Conservation (phyloP, 306 rosid genomes). For the Cicer yamashitae region DNA sequence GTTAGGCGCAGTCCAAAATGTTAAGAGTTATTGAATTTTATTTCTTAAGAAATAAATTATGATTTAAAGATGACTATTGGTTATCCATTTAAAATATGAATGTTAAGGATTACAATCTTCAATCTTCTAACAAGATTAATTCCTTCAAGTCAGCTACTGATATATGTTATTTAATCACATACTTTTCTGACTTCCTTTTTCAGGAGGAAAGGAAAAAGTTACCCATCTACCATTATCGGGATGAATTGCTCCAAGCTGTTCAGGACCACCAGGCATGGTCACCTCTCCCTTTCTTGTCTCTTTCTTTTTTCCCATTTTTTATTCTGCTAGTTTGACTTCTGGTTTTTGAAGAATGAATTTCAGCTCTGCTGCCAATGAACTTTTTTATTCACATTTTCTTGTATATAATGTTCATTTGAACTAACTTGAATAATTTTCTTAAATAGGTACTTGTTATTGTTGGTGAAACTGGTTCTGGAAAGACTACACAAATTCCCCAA, state of each 20-base stretch:
- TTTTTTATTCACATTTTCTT: constrained; percentile 10
- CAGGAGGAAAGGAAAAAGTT: constrained; percentile 84
- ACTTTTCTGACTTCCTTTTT: constrained; percentile 36
- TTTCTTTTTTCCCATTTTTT: constrained; percentile 20
- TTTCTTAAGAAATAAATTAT: constrained; percentile 2
- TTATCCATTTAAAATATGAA: constrained; percentile 9
- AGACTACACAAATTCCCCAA: constrained; percentile 96
- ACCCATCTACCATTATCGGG: constrained; percentile 81
- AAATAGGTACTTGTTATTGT: constrained; percentile 90
- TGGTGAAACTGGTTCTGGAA: constrained; percentile 99
- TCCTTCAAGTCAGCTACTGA: constrained; percentile 8
- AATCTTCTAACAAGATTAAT: constrained; percentile 33
- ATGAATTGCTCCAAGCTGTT: constrained; percentile 79
- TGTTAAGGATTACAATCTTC: neutral
- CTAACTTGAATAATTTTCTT: constrained; percentile 38
- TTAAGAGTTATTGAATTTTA: constrained; percentile 18
- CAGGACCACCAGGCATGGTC: constrained; percentile 74
- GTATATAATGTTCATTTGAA: constrained; percentile 30
- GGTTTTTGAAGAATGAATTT: constrained; percentile 19
- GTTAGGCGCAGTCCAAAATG: no score
- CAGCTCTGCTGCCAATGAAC: constrained; percentile 13
- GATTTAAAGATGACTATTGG: constrained; percentile 24
- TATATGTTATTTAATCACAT: constrained; percentile 11
- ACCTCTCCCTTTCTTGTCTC: neutral
- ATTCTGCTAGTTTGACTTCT: constrained; percentile 22